Percentiles rank a stretch among this genome's conserved stretches.
phyloP scores from a whole-genome alignment of 192 early-diverging fungal species.

The Coemansia sp. region DNA sequence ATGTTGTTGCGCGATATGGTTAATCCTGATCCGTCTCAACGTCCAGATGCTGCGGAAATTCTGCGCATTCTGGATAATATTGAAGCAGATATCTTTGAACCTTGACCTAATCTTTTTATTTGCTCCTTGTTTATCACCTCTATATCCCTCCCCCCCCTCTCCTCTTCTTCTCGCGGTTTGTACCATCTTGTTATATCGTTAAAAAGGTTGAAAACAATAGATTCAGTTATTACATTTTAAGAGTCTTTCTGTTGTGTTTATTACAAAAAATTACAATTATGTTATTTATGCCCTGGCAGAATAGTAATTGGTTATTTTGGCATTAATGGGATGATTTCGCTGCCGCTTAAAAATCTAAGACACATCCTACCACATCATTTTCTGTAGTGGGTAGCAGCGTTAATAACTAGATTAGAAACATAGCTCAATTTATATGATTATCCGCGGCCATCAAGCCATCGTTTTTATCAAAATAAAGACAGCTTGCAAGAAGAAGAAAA shows the following conservation, averaged over 20 bases:
- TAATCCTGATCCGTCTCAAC: slow-evolving; percentile 32
- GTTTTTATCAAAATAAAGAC: not conserved
- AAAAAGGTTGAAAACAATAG: not conserved
- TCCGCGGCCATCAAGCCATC: not conserved
- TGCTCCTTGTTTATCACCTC: slow-evolving; percentile 5
- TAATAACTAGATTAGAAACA: too few species aligned
- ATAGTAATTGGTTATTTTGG: not conserved
- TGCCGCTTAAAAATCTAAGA: too few species aligned
- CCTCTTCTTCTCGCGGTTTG: not conserved
- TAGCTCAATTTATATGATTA: too few species aligned
- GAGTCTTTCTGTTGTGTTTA: not conserved
- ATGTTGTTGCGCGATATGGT: slow-evolving; percentile 40
- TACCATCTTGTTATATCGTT: not conserved
- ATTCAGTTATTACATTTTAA: not conserved
- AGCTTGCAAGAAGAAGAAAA: not conserved
- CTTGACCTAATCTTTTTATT: not conserved
- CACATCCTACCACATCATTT: too few species aligned
- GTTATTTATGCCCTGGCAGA: not conserved
- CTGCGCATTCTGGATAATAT: slow-evolving; percentile 37
- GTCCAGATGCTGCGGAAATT: slow-evolving; percentile 43
- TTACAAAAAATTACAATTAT: not conserved
- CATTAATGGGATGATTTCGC: not conserved
- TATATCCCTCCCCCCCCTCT: slow-evolving; percentile 1
- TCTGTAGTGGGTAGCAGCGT: too few species aligned
- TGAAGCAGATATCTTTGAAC: slow-evolving; percentile 49